Evolutionary conservation across 768 basidiomycete species (phyloP).

Genomic region (Kwoniella pini): DNA sequence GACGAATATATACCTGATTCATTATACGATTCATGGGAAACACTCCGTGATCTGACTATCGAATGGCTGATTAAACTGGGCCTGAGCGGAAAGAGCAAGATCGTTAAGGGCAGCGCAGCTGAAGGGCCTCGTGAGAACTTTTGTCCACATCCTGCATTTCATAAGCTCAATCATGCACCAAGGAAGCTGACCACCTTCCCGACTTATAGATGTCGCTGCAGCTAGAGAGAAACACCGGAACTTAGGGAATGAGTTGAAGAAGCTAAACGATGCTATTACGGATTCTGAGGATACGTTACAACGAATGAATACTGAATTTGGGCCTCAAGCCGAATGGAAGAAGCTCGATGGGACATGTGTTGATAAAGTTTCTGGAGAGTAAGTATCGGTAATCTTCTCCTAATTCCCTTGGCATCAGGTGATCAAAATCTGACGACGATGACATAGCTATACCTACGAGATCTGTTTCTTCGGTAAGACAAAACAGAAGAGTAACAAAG

Average conservation of each 20-base stretch:
- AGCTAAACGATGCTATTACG: conserved; percentile 60
- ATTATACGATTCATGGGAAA: conserved; percentile 71
- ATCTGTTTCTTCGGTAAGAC: conserved; percentile 88
- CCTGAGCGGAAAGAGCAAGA: conserved; percentile 56
- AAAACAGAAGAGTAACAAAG: conserved; percentile 81
- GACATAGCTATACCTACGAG: conserved; percentile 82
- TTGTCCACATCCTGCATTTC: no score
- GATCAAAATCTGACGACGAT: background rate
- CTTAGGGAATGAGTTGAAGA: conserved; percentile 63
- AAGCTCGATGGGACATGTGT: conserved; percentile 83
- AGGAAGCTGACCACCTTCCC: background rate
- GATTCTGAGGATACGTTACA: conserved; percentile 60
- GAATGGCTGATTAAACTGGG: conserved; percentile 69
- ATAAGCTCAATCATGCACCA: background rate
- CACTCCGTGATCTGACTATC: conserved; percentile 64
- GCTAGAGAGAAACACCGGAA: conserved; percentile 50
- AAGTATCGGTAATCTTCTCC: conserved; percentile 55
- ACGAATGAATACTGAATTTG: conserved; percentile 69
- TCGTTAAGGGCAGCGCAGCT: conserved; percentile 5
- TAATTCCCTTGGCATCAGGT: no score
- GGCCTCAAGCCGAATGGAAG: conserved; percentile 88
- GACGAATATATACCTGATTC: conserved; percentile 83
- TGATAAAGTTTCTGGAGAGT: conserved; percentile 85
- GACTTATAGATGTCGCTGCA: conserved; percentile 47
- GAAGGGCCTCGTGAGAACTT: conserved; percentile 49